Base-by-base conservation (phyloP, 371 early-diverging fungal species). In the Mucor mucedo region DNA sequence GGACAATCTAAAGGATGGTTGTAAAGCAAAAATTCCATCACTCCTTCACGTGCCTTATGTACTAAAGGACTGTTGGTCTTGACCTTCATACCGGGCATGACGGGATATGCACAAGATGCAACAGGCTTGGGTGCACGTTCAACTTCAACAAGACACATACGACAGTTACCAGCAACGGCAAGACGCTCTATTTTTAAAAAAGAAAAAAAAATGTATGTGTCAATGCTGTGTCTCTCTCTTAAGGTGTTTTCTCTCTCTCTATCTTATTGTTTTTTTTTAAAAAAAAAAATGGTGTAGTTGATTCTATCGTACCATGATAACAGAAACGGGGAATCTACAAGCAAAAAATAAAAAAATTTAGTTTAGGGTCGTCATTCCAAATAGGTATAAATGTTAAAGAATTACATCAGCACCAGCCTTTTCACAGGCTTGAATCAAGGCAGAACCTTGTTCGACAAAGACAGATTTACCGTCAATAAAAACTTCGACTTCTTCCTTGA, bases 1-100 rank as follows among this genome's bases (percentile, higher is more conserved):
- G 98, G 98, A 81, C 98, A 96, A 79, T 98, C 98, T 56, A 98
- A 84, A 59, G 98, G 98, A 83, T 98, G 98, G 87, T 97, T 97
- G 56, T 96, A 93, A 63, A 98, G 83, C 71, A 97, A 78, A 70
- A 97, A 98, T 82, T 97, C 97, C 97, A 97, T 96, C 27, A 97
- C 97, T 68, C 97, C 98, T 84, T 98, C 98, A 62, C 98, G 91
- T 21, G 97, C 97, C 86, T 97, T 95, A 82, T 97, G 93, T 59
- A 98, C 96, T 70, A 94, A 73, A 21, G 93, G 93, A 7, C 94
- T 91, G 74, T 96, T 88, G 44, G 98, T 98, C 83, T 94, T 90
- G 64, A 98, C 91, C 72, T 91, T 92, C 98, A 98, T 98, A 60
- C 97, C 97, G 2, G 97, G 95, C 87, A 91, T 92, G 45, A 96